Base-by-base conservation (phyloP, 2,329 filamentous ascomycete genomes). In the Epicoccum nigrum region DNA sequence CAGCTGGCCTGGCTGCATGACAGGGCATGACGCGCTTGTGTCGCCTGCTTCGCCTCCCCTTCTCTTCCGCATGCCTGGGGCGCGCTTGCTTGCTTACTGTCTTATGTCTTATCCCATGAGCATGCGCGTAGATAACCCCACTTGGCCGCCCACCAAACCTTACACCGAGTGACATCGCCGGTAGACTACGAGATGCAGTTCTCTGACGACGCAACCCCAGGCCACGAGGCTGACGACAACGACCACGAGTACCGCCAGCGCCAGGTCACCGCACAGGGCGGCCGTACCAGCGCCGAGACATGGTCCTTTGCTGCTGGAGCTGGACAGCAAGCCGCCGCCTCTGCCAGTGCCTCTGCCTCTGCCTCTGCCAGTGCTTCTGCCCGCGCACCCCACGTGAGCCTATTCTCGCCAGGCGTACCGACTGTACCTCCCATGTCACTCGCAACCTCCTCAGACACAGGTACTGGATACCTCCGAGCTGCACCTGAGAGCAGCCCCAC, bases 181-280 rank as follows among this genome's bases (percentile, higher is more conserved):
- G 42, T n/a, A n/a, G n/a, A n/a, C n/a, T 38, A 62, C 23, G 9
- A 25, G 6, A 25, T 62, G 60, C 55, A 64, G 33, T 30, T 55
- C 41, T 45, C 55, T 45, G 50, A 59, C 51, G 47, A 58, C 34
- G 38, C 56, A 32, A 32, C 51, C 21, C 51, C 58, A 25, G 55
- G 52, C 34, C 56, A 54, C 51, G 62, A 49, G 43, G 42, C 39
- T 19, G 39, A 55, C 30, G 62, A 47, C 46, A 44, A 50, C 33
- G 39, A 54, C 31, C 58, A 58, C 51, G 59, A 60, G 17, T 33
- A 43, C 15, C 31, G 40, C 27, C 40, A 43, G n/a, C n/a, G 31
- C 34, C 54, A 39, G 21, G 27, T 43, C 13, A 44, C 50, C 41
- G 43, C 33, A n/a, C 45, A 44, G 16, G 11, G 33, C 42, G 30